Base-by-base conservation (phyloP, 208 protist genomes). In the Pavlovales sp. region DNA sequence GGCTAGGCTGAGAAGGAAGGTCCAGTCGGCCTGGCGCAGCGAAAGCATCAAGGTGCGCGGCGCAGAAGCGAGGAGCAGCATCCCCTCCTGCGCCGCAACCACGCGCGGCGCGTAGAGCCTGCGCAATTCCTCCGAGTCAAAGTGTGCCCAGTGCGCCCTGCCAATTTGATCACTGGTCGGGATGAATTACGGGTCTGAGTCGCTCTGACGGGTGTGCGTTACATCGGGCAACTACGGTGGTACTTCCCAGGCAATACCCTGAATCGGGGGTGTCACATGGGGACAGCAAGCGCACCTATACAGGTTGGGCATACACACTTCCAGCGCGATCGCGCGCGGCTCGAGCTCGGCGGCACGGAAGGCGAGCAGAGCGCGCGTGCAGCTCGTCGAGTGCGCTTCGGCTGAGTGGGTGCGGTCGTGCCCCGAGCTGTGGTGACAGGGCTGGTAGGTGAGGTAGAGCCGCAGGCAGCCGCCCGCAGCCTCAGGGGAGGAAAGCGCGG, bases 381-480 rank as follows among this genome's bases (percentile, higher is more conserved):
- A 85, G 14, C 22, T 38, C 34, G 57, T 85, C 5, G 46, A 28
- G 47, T 85, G 81, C 20, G 79, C 79, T 2, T 34, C 18, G 20
- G 10, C 28, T 8, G 5, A 7, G 34, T 40, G 14, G 26, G 0
- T 0, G 34, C 37, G 46, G 30, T 71, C 81, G 81, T 75, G 81
- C 4, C 81, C 81, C 18, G 34, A 26, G 10, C 41, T 71, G 81
- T 85, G 81, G 81, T 85, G 81, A 47, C 81, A 85, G 0, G 81
- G 81, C 81, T 85, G 81, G 36, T 85, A 85, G 7, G 34, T 57
- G 28, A 85, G 10, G 81, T 66, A 85, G 81, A 85, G 44, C 46
- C 34, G 38, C 2, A 85, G 81, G 5, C 0, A 0, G 79, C 34
- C 77, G 28, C 28, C 77, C 22, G 0, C 22, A 8, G 34, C 77